Evolutionary conservation across 139 green algal genomes (phyloP).

Genomic region (Chlorella vulgaris): DNA sequence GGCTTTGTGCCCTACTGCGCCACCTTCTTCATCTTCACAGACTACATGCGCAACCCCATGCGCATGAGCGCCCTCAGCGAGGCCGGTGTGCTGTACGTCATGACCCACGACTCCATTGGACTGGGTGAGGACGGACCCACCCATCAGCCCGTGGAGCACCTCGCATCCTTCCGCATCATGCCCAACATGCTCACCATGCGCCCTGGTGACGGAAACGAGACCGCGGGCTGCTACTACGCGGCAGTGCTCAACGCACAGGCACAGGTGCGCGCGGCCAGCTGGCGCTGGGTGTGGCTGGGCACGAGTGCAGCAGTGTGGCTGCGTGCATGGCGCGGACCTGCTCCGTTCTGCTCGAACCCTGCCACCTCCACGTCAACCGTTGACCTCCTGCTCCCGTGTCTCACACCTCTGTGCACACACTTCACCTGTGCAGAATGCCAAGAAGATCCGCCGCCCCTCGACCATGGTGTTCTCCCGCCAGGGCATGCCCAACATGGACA

Average conservation of each 20-base stretch:
- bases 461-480: conserved; percentile 95
- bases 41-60: conserved; percentile 99
- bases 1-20: conserved; percentile 98
- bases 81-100: conserved; percentile 92
- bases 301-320: too few species aligned
- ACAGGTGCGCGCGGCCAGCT: conserved; percentile 1
- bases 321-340: too few species aligned
- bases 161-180: conserved; percentile 98
- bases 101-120: conserved; percentile 99
- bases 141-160: conserved; percentile 99
- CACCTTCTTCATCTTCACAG: conserved; percentile 99
- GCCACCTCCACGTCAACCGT: not conserved
- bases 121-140: conserved; percentile 99
- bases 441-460: conserved; percentile 74
- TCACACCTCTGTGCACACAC: not conserved
- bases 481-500: conserved; percentile 92
- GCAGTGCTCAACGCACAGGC: conserved; percentile 66
- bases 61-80: conserved; percentile 93
- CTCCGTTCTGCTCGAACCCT: not conserved
- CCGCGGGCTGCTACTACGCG: conserved; percentile 90
- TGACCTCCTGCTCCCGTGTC: not conserved
- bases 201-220: conserved; percentile 96
- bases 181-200: conserved; percentile 97
- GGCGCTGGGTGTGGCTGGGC: too few species aligned
- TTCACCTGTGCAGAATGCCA: conserved; percentile 55